Evolutionary conservation across 352 stramenopile genomes (phyloP).

Genomic region (Globisporangium takayamanum): DNA sequence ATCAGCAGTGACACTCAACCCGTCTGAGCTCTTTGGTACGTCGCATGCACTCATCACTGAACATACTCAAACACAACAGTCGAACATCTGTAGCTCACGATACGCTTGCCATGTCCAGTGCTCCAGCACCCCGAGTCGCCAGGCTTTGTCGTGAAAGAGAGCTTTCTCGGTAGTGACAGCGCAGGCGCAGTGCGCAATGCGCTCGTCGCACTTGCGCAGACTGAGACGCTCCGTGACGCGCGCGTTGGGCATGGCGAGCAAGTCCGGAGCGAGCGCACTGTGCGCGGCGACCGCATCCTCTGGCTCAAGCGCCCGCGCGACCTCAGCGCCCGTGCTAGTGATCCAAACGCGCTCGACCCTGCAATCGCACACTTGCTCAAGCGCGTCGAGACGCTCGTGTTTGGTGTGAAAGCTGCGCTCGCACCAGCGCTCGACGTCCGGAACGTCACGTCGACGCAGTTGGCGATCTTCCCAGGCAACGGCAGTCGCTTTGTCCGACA

Average conservation of each 20-base stretch:
- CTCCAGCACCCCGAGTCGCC: slow-evolving; percentile 39
- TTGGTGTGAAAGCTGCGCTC: slow-evolving; percentile 41
- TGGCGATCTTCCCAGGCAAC: slow-evolving; percentile 70
- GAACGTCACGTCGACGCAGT: slow-evolving; percentile 67
- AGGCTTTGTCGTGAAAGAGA: slow-evolving; percentile 46
- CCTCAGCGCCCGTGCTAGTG: slow-evolving; percentile 9
- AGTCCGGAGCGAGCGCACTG: slow-evolving; percentile 25
- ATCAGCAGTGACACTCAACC: slow-evolving; percentile 29
- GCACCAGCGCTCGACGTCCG: slow-evolving; percentile 40
- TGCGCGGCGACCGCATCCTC: slow-evolving; percentile 62
- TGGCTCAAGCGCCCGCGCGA: slow-evolving; percentile 49
- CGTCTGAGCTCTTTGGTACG: slow-evolving; percentile 55
- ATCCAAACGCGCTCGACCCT: slow-evolving; percentile 10
- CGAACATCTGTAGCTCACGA: neutral
- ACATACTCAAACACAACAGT: neutral
- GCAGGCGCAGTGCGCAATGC: slow-evolving; percentile 34
- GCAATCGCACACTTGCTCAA: slow-evolving; percentile 39
- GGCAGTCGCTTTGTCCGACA: slow-evolving; percentile 64
- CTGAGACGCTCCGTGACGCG: slow-evolving; percentile 34
- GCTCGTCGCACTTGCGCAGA: slow-evolving; percentile 23
- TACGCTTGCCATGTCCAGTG: slow-evolving; percentile 17
- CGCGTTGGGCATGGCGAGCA: slow-evolving; percentile 39
- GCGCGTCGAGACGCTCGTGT: slow-evolving; percentile 47
- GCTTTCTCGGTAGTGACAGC: slow-evolving; percentile 32
- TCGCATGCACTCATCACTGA: neutral